Evolutionary conservation across 495 filamentous ascomycete genomes (phyloP).

Genomic region (Cryomyces antarcticus): DNA sequence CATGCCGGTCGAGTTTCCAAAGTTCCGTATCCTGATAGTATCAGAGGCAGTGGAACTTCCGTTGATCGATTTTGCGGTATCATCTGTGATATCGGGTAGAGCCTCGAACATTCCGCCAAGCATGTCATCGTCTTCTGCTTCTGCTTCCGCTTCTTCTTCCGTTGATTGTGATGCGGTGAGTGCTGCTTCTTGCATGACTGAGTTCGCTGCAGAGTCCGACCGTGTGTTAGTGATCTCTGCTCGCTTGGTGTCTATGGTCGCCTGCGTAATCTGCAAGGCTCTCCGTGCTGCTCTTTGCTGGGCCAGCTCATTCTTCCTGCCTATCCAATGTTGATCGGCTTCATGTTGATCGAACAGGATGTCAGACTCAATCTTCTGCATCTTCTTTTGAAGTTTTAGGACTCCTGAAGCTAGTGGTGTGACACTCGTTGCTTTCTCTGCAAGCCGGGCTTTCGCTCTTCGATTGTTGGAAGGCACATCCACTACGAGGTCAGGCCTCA

Average conservation of each 20-base stretch:
- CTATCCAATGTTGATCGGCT: conserved; percentile 56
- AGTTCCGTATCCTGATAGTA: conserved; percentile 48
- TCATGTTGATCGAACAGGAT: conserved; percentile 63
- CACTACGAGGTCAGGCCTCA: conserved; percentile 34
- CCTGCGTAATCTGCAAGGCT: no score
- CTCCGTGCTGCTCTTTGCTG: conserved; percentile 25
- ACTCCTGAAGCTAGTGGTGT: conserved; percentile 26
- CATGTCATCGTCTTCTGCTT: conserved; percentile 27
- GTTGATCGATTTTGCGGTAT: background rate
- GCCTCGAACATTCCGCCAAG: conserved; percentile 47
- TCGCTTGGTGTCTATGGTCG: background rate
- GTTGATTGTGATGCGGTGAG: conserved; percentile 18
- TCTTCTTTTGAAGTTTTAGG: conserved; percentile 43
- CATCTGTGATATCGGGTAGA: conserved; percentile 23
- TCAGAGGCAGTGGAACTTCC: background rate
- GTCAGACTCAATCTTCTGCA: conserved; percentile 62
- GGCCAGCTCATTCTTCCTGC: conserved; percentile 43
- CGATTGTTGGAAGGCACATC: conserved; percentile 5
- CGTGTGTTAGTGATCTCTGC: background rate
- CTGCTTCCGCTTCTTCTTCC: background rate
- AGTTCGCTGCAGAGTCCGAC: conserved; percentile 11
- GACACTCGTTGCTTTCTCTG: conserved; percentile 6
- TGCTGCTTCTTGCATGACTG: conserved; percentile 28
- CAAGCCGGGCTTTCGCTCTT: conserved; percentile 17
- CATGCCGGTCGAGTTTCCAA: conserved; percentile 59